phyloP scores from a whole-genome alignment of 2,329 filamentous ascomycete species.

The Fusarium sp. region DNA sequence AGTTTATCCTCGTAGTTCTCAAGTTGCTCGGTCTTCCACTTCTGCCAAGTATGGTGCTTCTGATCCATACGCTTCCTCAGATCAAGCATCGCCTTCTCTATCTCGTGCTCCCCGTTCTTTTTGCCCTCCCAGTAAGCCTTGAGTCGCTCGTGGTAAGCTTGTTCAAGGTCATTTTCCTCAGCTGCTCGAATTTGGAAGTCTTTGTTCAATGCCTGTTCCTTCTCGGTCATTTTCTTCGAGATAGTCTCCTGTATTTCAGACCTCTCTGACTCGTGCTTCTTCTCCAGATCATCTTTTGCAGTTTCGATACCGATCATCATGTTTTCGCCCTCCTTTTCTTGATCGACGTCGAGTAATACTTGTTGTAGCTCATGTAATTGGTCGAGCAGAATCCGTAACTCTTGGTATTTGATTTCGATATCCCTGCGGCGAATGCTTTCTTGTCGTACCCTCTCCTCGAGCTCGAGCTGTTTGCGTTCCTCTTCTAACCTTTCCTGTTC shows the following conservation, averaged over 20 bases:
- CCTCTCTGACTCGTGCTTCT: slow-evolving; percentile 52
- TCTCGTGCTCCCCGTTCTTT: slow-evolving; percentile 49
- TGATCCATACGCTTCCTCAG: slow-evolving; percentile 58
- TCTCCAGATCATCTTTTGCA: slow-evolving; percentile 49
- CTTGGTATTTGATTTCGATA: slow-evolving; percentile 55
- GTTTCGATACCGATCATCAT: slow-evolving; percentile 43
- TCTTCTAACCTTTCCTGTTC: slow-evolving; percentile 55
- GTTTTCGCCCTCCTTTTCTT: slow-evolving; percentile 52
- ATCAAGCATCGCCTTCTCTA: slow-evolving; percentile 51
- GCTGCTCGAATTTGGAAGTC: slow-evolving; percentile 58
- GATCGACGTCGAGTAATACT: slow-evolving; percentile 53
- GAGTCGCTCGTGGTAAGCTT: slow-evolving; percentile 58
- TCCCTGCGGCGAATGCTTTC: slow-evolving; percentile 58
- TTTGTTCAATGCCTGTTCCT: slow-evolving; percentile 52
- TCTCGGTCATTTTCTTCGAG: slow-evolving; percentile 49
- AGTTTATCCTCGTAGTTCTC: slow-evolving; percentile 52
- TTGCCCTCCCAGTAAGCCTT: slow-evolving; percentile 55
- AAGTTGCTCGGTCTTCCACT: slow-evolving; percentile 57
- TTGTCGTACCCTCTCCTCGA: slow-evolving; percentile 54
- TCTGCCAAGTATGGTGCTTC: slow-evolving; percentile 56
- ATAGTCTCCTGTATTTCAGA: slow-evolving; percentile 46
- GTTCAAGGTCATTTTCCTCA: slow-evolving; percentile 59
- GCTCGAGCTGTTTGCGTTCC: slow-evolving; percentile 54
- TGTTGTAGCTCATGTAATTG: slow-evolving; percentile 59
- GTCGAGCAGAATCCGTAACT: slow-evolving; percentile 54